Percentiles rank a stretch among this genome's conserved stretches.
Conservation (phyloP, 768 basidiomycete genomes). For the Psilocybe sp. region DNA sequence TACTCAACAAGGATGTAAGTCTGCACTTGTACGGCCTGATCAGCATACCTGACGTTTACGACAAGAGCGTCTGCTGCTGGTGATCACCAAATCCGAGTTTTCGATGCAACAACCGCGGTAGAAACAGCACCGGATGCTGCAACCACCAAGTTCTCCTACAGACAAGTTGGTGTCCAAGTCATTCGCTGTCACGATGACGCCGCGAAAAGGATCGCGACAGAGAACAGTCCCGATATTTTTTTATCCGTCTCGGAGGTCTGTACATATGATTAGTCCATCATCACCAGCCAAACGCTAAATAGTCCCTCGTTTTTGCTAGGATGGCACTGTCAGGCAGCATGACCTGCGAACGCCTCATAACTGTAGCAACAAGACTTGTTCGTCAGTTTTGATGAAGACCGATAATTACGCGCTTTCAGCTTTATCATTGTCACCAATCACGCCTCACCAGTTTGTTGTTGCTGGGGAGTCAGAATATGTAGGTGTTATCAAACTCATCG, state of each 20-base stretch:
- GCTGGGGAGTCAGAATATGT: conserved; percentile 80
- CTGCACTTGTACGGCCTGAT: neutral
- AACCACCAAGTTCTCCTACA: conserved; percentile 40
- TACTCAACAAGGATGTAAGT: conserved; percentile 74
- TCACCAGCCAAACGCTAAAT: neutral
- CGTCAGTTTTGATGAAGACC: conserved; percentile 67
- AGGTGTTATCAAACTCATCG: conserved; percentile 23
- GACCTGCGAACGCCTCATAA: conserved; percentile 70
- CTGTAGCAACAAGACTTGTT: conserved; percentile 60
- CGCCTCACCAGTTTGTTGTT: conserved; percentile 83
- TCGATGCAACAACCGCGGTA: conserved; percentile 55
- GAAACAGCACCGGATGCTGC: conserved; percentile 25
- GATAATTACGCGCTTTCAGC: conserved; percentile 62
- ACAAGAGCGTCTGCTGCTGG: conserved; percentile 69
- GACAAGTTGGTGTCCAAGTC: conserved; percentile 47
- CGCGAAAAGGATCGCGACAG: conserved; percentile 78
- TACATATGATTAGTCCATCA: conserved; percentile 1
- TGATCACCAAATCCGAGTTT: conserved; percentile 75
- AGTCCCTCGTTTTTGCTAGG: conserved; percentile 37
- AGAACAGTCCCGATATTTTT: conserved; percentile 75
- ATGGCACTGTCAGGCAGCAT: conserved; percentile 86
- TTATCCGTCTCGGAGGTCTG: conserved; percentile 77
- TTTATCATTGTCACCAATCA: conserved; percentile 70
- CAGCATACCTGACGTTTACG: conserved; percentile 12
- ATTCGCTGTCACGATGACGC: conserved; percentile 70